Conservation (phyloP, 2,329 filamentous ascomycete genomes). For the Botrytis fragariae region DNA sequence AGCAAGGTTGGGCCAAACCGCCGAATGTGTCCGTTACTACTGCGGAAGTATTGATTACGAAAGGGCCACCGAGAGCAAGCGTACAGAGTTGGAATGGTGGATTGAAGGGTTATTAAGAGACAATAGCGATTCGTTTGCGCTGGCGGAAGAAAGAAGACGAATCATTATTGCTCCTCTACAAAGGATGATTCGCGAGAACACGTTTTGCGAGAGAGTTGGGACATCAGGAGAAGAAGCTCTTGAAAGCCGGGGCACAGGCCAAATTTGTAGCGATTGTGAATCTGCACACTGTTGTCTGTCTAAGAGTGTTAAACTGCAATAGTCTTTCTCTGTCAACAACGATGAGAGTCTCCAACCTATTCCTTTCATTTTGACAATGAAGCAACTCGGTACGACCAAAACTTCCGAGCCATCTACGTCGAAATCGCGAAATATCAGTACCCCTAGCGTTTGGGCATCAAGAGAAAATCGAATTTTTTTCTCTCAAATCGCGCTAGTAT, state of each 20-base stretch:
- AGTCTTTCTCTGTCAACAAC: background rate
- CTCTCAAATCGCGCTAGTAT: background rate
- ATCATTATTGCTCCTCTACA: background rate
- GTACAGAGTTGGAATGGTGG: background rate
- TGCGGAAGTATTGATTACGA: background rate
- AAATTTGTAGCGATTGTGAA: background rate
- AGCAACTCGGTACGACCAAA: background rate
- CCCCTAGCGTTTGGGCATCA: background rate
- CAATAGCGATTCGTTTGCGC: background rate
- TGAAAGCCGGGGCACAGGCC: too few relatives aligned
- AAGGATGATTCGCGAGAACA: background rate
- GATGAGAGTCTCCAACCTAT: background rate
- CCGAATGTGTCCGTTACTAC: background rate
- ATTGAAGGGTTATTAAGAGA: background rate
- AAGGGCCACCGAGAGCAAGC: background rate
- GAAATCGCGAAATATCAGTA: background rate
- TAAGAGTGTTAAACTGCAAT: background rate
- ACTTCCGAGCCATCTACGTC: background rate
- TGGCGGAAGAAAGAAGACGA: background rate
- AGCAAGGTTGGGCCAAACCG: rapidly evolving
- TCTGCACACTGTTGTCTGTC: background rate
- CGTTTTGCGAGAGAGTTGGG: background rate
- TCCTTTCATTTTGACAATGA: background rate
- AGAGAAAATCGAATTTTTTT: background rate
- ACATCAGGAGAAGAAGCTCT: too few relatives aligned